Evolutionary conservation across 306 rosid species (phyloP), one percentile per base, ranked within the genome.

Genomic region (Urtica urens): DNA sequence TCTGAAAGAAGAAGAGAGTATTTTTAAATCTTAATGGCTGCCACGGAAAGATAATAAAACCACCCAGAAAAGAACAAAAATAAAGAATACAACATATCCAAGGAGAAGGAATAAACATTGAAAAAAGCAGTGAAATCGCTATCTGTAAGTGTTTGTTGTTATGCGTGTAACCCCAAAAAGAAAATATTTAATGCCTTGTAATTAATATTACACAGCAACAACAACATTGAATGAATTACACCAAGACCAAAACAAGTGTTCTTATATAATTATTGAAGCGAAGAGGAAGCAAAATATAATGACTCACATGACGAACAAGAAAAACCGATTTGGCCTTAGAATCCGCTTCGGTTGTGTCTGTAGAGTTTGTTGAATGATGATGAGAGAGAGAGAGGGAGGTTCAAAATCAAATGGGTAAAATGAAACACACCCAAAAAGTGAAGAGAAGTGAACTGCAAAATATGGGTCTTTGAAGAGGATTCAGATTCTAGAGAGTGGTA

Each of bases 41-140:
- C 42, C 62, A 45, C 51, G 23, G 63, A 45, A 34, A 53, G 68
- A 55, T 58, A 66, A 62, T 66, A 70, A 66, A 44, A 72, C 64
- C 86, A 81, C 57, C 43, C 66, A 66, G 72, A 78, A 74, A 50
- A 69, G 52, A 70, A 72, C 93, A 81, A 81, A 81, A 74, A 66
- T 64, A 47, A 69, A 62, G 86, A 74, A 81, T n/a, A n/a, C 79
- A 70, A 15, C 17, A 7, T 48, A 77, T 65, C 77, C 79, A 57
- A 60, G 65, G 73, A 22, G 58, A 78, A 78, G 71, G 93, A 81
- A 81, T 81, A 72, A 81, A 78, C 86, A 69, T 78, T 63, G 93
- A 78, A 78, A 78, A 74, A 69, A 72, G 82, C 34, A 77, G 80
- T 55, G 31, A 78, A 72, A 72, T 69, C 82, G 70, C 78, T 58